Evolutionary conservation across 2,329 filamentous ascomycete genomes (phyloP).

Genomic region (Trichoderma sp.): DNA sequence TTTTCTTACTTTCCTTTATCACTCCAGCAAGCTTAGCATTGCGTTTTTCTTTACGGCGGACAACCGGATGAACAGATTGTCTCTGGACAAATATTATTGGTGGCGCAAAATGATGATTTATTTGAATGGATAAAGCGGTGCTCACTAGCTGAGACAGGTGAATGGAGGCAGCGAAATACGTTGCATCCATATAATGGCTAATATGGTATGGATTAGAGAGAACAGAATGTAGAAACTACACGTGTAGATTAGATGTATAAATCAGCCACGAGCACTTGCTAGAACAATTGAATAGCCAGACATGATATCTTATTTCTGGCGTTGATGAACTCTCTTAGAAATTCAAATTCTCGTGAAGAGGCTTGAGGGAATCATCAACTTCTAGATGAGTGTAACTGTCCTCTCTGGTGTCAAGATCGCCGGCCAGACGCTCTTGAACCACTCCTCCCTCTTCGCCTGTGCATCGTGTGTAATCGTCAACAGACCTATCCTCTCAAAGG

Average conservation of each 20-base stretch:
- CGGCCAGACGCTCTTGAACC: neutral
- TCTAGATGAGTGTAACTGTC: neutral
- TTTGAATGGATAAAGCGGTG: neutral
- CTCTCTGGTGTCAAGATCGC: neutral
- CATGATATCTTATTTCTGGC: neutral
- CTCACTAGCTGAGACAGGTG: neutral
- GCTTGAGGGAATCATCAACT: neutral
- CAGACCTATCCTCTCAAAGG: neutral
- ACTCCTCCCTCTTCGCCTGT: neutral
- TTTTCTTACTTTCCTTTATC: neutral
- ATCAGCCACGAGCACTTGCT: neutral
- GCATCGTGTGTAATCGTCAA: neutral
- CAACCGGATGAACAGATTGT: neutral
- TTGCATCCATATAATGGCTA: neutral
- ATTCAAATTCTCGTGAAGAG: neutral
- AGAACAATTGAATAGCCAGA: neutral
- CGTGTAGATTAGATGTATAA: neutral
- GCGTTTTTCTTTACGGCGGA: neutral
- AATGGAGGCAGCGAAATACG: neutral
- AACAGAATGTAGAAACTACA: neutral
- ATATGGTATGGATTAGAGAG: neutral
- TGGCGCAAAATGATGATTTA: neutral
- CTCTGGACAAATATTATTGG: neutral
- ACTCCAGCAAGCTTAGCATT: conserved; percentile 6
- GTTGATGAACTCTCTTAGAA: neutral